phyloP scores from a whole-genome alignment of 768 basidiomycete species.

The Leccinum rimulosum region DNA sequence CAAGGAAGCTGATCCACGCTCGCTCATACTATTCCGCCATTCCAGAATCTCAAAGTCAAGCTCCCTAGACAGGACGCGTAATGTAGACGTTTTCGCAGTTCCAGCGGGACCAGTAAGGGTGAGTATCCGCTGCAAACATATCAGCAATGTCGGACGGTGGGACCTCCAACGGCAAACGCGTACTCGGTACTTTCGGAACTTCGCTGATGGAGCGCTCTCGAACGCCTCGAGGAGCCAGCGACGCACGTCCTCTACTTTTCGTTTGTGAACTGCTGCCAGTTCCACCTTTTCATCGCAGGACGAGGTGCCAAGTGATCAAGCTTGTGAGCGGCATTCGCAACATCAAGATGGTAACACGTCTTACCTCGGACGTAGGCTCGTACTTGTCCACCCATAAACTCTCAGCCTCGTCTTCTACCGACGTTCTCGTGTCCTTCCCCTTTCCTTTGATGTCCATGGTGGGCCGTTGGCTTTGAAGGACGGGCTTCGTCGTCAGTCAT shows the following conservation, averaged over 20 bases:
- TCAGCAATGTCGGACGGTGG: not conserved
- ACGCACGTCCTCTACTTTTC: slow-evolving; percentile 76
- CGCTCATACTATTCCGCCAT: slow-evolving; percentile 73
- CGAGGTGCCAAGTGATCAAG: not conserved
- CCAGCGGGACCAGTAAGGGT: slow-evolving; percentile 88
- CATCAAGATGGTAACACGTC: slow-evolving; percentile 9
- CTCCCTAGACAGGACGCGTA: slow-evolving; percentile 72
- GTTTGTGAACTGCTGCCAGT: slow-evolving; percentile 68
- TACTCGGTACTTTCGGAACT: slow-evolving; percentile 72
- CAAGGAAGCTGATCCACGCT: slow-evolving; percentile 31
- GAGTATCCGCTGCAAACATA: slow-evolving; percentile 63
- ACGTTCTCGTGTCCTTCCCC: slow-evolving; percentile 8
- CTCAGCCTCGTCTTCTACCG: slow-evolving; percentile 30
- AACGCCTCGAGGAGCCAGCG: slow-evolving; percentile 74
- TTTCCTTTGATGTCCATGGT: slow-evolving; percentile 26
- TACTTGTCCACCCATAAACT: slow-evolving; percentile 63
- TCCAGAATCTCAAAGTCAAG: slow-evolving; percentile 80
- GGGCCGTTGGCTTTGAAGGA: not conserved
- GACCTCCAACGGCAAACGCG: slow-evolving; percentile 23
- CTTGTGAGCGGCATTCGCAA: not conserved
- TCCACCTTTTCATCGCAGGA: slow-evolving; percentile 47
- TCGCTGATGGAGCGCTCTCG: slow-evolving; percentile 60
- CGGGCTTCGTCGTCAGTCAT: not conserved
- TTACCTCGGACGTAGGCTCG: slow-evolving; percentile 57
- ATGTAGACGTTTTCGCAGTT: slow-evolving; percentile 83